Evolutionary conservation across 495 filamentous ascomycete genomes (phyloP).

Genomic region (Hyaloscypha finlandica): DNA sequence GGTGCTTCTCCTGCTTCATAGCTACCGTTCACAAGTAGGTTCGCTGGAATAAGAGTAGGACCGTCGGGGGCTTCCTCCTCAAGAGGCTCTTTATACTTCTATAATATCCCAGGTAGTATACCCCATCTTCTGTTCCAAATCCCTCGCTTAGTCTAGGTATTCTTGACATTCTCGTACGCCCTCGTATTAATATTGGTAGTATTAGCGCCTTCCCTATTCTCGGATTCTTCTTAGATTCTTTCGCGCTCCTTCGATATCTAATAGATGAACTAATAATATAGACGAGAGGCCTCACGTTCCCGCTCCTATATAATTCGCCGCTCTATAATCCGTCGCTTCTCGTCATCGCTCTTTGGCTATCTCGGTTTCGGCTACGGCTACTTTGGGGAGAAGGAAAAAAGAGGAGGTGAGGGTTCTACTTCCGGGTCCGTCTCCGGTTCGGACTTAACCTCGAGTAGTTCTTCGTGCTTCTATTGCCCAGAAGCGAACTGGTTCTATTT

Average conservation of each 20-base stretch:
- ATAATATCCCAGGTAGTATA: conserved; percentile 34
- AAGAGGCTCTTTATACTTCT: conserved; percentile 34
- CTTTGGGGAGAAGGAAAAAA: too few relatives aligned
- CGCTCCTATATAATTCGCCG: too few relatives aligned
- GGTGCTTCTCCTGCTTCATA: conserved; percentile 19
- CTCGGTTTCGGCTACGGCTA: too few relatives aligned
- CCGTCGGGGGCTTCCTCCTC: conserved; percentile 11
- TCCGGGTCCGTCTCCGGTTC: too few relatives aligned
- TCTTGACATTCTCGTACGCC: conserved; percentile 32
- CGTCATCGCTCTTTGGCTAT: too few relatives aligned
- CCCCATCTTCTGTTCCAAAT: conserved; percentile 39
- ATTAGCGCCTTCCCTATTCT: conserved; percentile 12
- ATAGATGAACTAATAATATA: conserved; percentile 36
- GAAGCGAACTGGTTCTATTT: too few relatives aligned
- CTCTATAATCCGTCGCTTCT: too few relatives aligned
- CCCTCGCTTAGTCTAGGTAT: conserved; percentile 28
- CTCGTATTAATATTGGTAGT: conserved; percentile 17
- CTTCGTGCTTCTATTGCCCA: too few relatives aligned
- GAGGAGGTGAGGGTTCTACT: too few relatives aligned
- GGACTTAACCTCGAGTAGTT: too few relatives aligned
- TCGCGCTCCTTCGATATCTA: conserved; percentile 33
- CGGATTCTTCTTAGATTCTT: conserved; percentile 21
- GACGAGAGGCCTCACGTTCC: conserved; percentile 34
- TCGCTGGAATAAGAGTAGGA: conserved; percentile 16
- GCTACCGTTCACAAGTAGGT: conserved; percentile 17